Conservation (phyloP, 2,329 filamentous ascomycete genomes). For the Fulvia fulva region DNA sequence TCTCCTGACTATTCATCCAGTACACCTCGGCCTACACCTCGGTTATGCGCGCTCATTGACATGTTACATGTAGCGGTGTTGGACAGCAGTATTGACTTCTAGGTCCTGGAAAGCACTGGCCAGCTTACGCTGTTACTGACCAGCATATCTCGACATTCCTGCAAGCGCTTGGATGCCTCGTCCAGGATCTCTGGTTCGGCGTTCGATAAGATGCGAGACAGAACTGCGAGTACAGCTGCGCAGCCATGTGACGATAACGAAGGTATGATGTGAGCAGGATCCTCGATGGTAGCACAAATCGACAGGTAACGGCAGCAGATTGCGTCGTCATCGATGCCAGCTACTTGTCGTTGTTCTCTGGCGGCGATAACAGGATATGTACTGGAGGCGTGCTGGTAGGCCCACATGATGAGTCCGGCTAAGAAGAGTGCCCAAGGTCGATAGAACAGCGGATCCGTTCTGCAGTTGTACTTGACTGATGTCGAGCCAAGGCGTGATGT, state of each 20-base stretch:
- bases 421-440: conserved; percentile 92
- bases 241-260: conserved; percentile 74
- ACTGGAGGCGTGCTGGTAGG: conserved; percentile 69
- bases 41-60: too few relatives aligned
- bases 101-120: neutral
- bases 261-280: conserved; percentile 71
- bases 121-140: neutral
- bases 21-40: too few relatives aligned
- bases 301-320: conserved; percentile 19
- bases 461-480: conserved; percentile 61
- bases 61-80: too few relatives aligned
- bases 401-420: conserved; percentile 85
- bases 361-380: neutral
- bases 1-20: too few relatives aligned
- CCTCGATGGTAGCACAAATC: conserved; percentile 42
- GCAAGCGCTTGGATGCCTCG: conserved; percentile 74
- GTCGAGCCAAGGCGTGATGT: conserved; percentile 11
- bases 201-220: conserved; percentile 73
- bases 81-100: neutral
- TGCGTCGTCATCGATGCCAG: conserved; percentile 24
- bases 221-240: conserved; percentile 70
- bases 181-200: conserved; percentile 85
- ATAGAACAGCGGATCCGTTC: conserved; percentile 81
- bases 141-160: conserved; percentile 55
- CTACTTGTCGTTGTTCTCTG: conserved; percentile 60